Conservation (phyloP, 2,329 filamentous ascomycete genomes). For the Xylaria sp. region DNA sequence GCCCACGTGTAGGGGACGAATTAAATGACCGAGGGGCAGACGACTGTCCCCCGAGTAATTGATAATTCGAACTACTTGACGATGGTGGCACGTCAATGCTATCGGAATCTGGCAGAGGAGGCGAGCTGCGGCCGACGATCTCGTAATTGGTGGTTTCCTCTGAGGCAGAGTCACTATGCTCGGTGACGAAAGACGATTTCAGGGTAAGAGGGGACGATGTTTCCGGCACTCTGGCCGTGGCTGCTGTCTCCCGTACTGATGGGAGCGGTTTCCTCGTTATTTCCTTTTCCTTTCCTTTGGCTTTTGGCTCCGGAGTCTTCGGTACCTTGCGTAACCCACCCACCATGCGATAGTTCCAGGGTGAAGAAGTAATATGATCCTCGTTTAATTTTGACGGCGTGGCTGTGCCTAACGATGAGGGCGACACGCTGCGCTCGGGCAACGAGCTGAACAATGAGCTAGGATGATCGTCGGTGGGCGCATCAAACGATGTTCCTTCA, state of each 20-base stretch:
- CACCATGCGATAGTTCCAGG: slow-evolving; percentile 66
- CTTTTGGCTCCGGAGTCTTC: slow-evolving; percentile 54
- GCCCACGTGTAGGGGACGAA: slow-evolving; percentile 48
- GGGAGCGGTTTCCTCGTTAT: slow-evolving; percentile 48
- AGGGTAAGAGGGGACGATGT: slow-evolving; percentile 43
- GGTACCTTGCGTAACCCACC: slow-evolving; percentile 67
- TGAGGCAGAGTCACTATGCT: slow-evolving; percentile 56
- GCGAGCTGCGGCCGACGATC: slow-evolving; percentile 62
- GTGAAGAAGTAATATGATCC: slow-evolving; percentile 52
- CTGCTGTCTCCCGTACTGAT: slow-evolving; percentile 47
- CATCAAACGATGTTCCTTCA: slow-evolving; percentile 60
- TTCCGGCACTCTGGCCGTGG: slow-evolving; percentile 36
- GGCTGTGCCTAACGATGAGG: slow-evolving; percentile 51
- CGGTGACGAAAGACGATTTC: slow-evolving; percentile 56
- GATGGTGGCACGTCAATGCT: slow-evolving; percentile 57
- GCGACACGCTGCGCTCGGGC: slow-evolving; percentile 57
- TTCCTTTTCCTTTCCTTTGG: slow-evolving; percentile 56
- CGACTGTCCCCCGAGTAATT: slow-evolving; percentile 60
- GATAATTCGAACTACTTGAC: slow-evolving; percentile 62
- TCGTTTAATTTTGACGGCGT: slow-evolving; percentile 51
- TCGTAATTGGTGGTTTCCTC: slow-evolving; percentile 66
- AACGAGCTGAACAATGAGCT: slow-evolving; percentile 63
- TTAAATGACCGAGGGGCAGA: slow-evolving; percentile 58
- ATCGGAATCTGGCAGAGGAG: slow-evolving; percentile 53
- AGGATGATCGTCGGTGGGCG: slow-evolving; percentile 58